Evolutionary conservation across 192 early-diverging fungal genomes (phyloP).

Genomic region (Kappamyces sp.): DNA sequence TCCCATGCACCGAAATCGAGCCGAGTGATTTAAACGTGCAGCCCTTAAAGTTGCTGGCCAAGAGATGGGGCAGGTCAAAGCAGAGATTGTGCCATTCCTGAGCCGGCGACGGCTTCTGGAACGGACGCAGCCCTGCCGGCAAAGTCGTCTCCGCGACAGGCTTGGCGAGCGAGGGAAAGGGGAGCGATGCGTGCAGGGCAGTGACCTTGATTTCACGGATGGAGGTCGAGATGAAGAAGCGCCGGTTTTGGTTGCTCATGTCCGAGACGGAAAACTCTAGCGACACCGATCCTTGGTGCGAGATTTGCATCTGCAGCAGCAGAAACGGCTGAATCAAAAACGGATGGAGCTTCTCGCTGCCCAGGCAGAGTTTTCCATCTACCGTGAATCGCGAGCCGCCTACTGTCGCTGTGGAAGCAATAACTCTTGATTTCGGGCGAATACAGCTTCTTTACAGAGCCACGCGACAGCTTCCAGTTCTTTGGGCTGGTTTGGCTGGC

Average conservation of each 20-base stretch:
- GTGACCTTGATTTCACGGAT: constrained; percentile 27
- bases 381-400: too few relatives aligned
- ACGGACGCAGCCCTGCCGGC: too few relatives aligned
- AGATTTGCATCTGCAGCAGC: too few relatives aligned
- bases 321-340: too few relatives aligned
- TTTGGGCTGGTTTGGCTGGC: too few relatives aligned
- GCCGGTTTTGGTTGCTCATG: constrained; percentile 28
- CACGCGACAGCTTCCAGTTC: too few relatives aligned
- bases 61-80: constrained; percentile 31
- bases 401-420: too few relatives aligned
- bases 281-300: constrained; percentile 5
- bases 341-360: too few relatives aligned
- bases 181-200: constrained; percentile 34
- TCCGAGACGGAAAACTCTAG: constrained; percentile 33
- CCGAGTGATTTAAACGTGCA: constrained; percentile 33
- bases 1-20: constrained; percentile 24
- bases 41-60: constrained; percentile 30
- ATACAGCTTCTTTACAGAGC: too few relatives aligned
- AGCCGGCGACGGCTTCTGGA: not conserved
- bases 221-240: constrained; percentile 40
- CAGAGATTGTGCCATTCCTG: constrained; percentile 42
- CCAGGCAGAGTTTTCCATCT: too few relatives aligned
- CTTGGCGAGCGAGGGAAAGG: constrained; percentile 15
- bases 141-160: not conserved
- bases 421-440: too few relatives aligned